Conservation (phyloP, 2,329 filamentous ascomycete genomes). For the Penicillium verrucosum region DNA sequence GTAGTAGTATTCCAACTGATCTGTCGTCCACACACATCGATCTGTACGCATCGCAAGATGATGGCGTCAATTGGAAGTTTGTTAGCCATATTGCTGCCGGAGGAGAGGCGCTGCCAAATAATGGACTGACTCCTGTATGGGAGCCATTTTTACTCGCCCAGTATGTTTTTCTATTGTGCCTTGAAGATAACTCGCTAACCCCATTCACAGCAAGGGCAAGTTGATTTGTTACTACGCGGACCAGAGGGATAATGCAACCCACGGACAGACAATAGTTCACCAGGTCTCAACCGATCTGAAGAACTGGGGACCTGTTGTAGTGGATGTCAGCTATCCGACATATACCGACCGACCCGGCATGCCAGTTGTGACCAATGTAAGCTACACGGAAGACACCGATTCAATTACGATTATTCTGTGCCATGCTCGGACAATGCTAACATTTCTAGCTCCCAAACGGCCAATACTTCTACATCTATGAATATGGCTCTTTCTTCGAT, state of each 20-base stretch:
- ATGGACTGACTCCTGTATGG: slow-evolving; percentile 68
- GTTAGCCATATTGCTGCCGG: slow-evolving; percentile 64
- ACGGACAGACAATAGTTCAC: slow-evolving; percentile 68
- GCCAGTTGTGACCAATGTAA: slow-evolving; percentile 54
- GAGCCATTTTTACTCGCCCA: slow-evolving; percentile 65
- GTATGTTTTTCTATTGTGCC: slow-evolving; percentile 14
- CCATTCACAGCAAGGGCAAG: slow-evolving; percentile 45
- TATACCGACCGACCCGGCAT: slow-evolving; percentile 67
- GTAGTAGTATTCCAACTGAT: slow-evolving; percentile 54
- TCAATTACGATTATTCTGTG: neutral
- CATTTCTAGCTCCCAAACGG: slow-evolving; percentile 53
- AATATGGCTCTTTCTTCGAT: slow-evolving; percentile 50
- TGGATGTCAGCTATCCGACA: slow-evolving; percentile 51
- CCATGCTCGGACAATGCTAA: neutral
- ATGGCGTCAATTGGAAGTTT: slow-evolving; percentile 63
- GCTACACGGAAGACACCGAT: neutral
- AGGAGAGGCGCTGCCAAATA: slow-evolving; percentile 59
- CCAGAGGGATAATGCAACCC: slow-evolving; percentile 58
- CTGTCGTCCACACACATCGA: slow-evolving; percentile 65
- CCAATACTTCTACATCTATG: slow-evolving; percentile 63
- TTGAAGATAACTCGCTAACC: neutral
- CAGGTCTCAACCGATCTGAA: slow-evolving; percentile 59
- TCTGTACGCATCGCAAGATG: slow-evolving; percentile 63
- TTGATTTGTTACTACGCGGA: slow-evolving; percentile 69
- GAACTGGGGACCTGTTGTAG: slow-evolving; percentile 60